Evolutionary conservation across 176 grass and related monocot genomes (phyloP), one percentile per base, ranked within the genome.

Genomic region (Hsuehochloa calcarea): DNA sequence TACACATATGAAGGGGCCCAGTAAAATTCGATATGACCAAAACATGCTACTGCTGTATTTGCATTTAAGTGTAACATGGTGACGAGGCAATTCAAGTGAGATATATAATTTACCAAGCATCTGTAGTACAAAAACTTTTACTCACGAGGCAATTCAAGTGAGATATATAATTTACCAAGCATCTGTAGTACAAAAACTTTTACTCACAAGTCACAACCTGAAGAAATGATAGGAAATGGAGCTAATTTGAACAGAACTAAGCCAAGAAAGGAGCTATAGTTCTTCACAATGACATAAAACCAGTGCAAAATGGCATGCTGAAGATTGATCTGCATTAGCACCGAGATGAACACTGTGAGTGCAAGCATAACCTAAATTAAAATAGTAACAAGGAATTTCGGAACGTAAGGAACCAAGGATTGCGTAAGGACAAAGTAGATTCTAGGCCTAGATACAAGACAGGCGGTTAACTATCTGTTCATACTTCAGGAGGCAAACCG

Each of bases 291-390:
- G 63, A 25, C n/a, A 17, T 7, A 70, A 11, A 70, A 81, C 66
- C 20, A 49, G 58, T 3, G 13, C 20, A 39, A 86, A 78, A 78
- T 34, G 25, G 39, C 4, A 65, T 46, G 15, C 25, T 12, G 59
- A 78, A 51, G 37, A 59, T 22, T 51, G 58, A 90, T 83, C 84
- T 79, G 46, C 73, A 79, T 41, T 75, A 35, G 12, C 39, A 31
- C 13, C 62, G 1, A 69, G 50, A 79, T 10, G 26, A 60, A 64
- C 72, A 41, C 10, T 2, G 29, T 84, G 41, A 82, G 70, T 39
- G 26, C 38, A 77, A 1, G 72, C 6, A 86, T 25, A 17, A 49
- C 5, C 16, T 45, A 61, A 15, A 82, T 15, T 7, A 56, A 40
- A 85, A 15, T 65, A 71, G 51, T 62, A 26, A 2, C 2, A 70